These are phyloP conservation scores for Talaromyces adpressus DNA, from an alignment of 495 filamentous ascomycete species.

Conservation along the genomic window DNA sequence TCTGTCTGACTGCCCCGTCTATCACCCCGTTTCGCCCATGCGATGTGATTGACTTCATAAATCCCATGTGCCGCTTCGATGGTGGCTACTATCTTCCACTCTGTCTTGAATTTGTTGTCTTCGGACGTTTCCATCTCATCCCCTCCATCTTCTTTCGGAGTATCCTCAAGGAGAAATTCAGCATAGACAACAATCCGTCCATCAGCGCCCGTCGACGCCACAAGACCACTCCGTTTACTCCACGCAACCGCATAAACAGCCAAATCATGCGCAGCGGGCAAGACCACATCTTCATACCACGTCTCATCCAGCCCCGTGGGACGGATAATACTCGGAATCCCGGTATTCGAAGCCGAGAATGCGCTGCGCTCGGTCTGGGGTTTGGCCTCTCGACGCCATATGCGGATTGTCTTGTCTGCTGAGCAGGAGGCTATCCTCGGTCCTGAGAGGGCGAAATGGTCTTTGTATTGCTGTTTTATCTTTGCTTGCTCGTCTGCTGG, in stretches of 20 bases:
- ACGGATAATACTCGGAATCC: constrained; percentile 76
- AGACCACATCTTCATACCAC: constrained; percentile 64
- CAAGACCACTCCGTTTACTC: constrained; percentile 64
- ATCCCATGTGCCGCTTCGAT: constrained; percentile 72
- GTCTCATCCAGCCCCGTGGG: constrained; percentile 63
- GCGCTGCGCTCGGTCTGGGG: constrained; percentile 21
- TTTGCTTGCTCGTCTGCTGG: not conserved
- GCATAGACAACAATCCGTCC: constrained; percentile 76
- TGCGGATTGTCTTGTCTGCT: constrained; percentile 66
- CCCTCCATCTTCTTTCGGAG: constrained; percentile 16
- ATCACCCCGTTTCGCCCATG: constrained; percentile 55
- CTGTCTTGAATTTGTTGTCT: constrained; percentile 25
- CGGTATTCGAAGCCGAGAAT: constrained; percentile 24
- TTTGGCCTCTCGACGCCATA: constrained; percentile 66
- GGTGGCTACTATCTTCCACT: constrained; percentile 63
- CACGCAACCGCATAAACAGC: constrained; percentile 76
- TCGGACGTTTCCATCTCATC: constrained; percentile 32
- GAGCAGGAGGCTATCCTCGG: constrained; percentile 70
- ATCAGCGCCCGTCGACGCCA: constrained; percentile 82
- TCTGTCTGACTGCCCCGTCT: constrained; percentile 33
- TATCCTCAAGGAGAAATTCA: constrained; percentile 37
- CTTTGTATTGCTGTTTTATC: constrained; percentile 29
- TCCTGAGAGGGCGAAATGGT: constrained; percentile 38
- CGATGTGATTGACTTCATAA: constrained; percentile 87
- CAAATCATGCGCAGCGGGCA: constrained; percentile 71